Evolutionary conservation across 805 yeast species (phyloP), one percentile per base, ranked within the genome.

Genomic region (Blastobotrys americana): DNA sequence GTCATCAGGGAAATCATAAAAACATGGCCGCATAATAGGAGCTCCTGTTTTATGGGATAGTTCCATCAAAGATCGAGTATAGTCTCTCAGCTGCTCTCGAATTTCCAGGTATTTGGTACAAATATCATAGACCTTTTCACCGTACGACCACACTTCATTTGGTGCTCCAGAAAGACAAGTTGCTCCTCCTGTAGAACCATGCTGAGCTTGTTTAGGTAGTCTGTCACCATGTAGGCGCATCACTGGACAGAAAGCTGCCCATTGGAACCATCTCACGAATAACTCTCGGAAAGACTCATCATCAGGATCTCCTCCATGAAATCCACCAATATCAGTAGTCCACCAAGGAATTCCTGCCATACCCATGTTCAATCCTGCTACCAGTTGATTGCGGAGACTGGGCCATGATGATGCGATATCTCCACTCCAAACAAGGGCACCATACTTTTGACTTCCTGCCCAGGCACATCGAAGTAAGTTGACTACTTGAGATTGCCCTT

Each of bases 301-400:
- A 15, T 34, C 34, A 13, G 50, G 46, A 27, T 48, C 43, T 3
- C 54, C 54, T 18, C 54, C 54, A 36, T 48, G 50, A 43, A 50
- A 50, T 6, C 54, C 54, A 10, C 52, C 54, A 35, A 50, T 50
- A 33, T 50, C 54, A 13, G 54, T 50, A 4, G 54, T 50, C 54
- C 54, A 50, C 54, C 54, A 50, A 3, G 54, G 52, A 16, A 50
- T 48, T 5, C 54, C 54, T 5, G 52, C 45, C 31, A 50, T 40
- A n/a, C 54, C 54, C 54, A 50, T 50, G 31, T 50, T 50, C 31
- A 50, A 28, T 3, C 54, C 54, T 3, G 54, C 52, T 15, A 41
- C 52, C 6, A 50, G 40, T 41, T 50, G 54, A 34, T 48, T 41
- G 8, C 48, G 45, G 18, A 50, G 38, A 21, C 49, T 39, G 15